Percentiles rank a stretch among this genome's conserved stretches.
phyloP scores from a whole-genome alignment of 176 grass and related monocot genomes.

The Phoenix roebelenii region DNA sequence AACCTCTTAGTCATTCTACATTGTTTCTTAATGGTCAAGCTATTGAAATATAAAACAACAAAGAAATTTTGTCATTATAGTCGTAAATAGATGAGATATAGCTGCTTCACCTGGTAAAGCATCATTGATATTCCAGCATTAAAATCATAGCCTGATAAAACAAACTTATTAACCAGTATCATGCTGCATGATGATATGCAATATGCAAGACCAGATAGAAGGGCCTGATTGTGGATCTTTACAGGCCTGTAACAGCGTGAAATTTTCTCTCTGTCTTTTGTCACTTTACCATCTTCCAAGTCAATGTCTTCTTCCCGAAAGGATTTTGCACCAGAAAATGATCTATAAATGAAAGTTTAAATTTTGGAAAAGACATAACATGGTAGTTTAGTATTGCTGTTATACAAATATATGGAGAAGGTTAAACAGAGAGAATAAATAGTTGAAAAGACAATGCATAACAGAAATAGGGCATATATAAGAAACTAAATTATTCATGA shows the following conservation, averaged over 20 bases:
- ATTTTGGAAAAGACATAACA: slow-evolving; percentile 9
- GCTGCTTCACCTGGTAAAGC: slow-evolving; percentile 68
- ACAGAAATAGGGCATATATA: too few relatives aligned
- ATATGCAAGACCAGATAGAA: slow-evolving; percentile 84
- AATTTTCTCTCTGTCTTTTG: slow-evolving; percentile 56
- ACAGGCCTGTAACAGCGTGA: slow-evolving; percentile 25
- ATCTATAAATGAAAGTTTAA: slow-evolving; percentile 39
- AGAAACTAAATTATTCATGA: too few relatives aligned
- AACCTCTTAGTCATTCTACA: slow-evolving; percentile 1
- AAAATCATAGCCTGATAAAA: slow-evolving; percentile 80
- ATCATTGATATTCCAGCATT: slow-evolving; percentile 86
- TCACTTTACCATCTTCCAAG: slow-evolving; percentile 69
- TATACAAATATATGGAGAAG: background rate
- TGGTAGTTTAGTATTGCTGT: slow-evolving; percentile 1
- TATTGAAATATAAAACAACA: slow-evolving; percentile 8
- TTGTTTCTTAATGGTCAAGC: too few relatives aligned
- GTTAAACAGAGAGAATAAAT: too few relatives aligned
- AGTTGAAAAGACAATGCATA: too few relatives aligned
- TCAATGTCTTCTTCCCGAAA: slow-evolving; percentile 44
- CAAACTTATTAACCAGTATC: slow-evolving; percentile 91
- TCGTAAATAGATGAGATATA: slow-evolving; percentile 12
- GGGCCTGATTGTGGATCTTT: slow-evolving; percentile 64
- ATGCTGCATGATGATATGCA: slow-evolving; percentile 91
- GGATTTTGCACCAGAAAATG: slow-evolving; percentile 21
- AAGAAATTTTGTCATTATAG: slow-evolving; percentile 8